Conservation (phyloP, 2,329 filamentous ascomycete species). For the Mariannaea sp. region DNA sequence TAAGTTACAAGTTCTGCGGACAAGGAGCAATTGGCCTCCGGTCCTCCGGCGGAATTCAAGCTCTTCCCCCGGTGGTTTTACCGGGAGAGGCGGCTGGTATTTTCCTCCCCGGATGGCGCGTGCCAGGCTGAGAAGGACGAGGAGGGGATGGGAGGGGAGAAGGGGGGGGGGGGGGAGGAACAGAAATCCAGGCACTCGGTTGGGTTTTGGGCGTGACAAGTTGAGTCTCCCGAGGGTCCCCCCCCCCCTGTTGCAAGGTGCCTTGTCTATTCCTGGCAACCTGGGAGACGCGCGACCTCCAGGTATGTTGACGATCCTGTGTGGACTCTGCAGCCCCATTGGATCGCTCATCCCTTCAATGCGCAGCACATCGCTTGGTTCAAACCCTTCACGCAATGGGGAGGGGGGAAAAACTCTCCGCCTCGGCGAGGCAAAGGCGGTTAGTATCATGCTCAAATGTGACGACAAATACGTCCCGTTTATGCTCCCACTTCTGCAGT, state of each 20-base stretch:
- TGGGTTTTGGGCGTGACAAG: conserved; percentile 10
- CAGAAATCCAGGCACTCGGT: conserved; percentile 22
- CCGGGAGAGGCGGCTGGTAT: background rate
- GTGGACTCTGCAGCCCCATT: conserved; percentile 3
- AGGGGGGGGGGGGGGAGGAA: conserved; percentile 8
- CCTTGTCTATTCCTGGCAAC: conserved; percentile 19
- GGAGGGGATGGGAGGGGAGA: conserved; percentile 19
- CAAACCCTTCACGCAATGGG: background rate
- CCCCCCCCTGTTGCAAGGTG: no score
- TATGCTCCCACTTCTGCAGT: background rate
- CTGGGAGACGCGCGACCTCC: conserved; percentile 14
- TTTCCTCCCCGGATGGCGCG: conserved; percentile 26
- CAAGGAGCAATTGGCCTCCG: no score
- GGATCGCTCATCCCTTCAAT: no score
- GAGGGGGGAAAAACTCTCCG: background rate
- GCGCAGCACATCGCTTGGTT: background rate
- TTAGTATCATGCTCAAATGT: background rate
- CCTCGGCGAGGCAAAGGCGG: conserved; percentile 9
- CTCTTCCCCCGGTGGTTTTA: no score
- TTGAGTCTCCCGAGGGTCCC: no score
- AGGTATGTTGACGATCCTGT: background rate
- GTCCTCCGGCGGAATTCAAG: no score
- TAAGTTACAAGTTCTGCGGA: no score
- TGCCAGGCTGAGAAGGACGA: conserved; percentile 19
- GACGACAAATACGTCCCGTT: background rate